Conservation (phyloP, 2,329 filamentous ascomycete genomes). For the Sporothrix luriei region DNA sequence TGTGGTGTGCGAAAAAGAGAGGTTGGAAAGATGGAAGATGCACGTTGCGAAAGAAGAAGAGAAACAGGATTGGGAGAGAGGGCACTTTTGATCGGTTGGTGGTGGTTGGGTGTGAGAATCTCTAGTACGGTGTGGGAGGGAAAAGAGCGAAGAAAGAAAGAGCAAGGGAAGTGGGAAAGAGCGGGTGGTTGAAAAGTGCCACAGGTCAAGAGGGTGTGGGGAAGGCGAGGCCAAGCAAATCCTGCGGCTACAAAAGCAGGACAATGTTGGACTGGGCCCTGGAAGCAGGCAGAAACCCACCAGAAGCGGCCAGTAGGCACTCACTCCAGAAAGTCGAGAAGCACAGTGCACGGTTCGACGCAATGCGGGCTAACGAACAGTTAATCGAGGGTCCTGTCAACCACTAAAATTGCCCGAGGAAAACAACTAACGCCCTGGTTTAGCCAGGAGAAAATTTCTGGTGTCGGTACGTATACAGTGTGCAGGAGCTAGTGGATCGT, state of each 20-base stretch:
- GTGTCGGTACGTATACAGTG: neutral
- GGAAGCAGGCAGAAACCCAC: slow-evolving; percentile 27
- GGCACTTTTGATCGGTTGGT: slow-evolving; percentile 29
- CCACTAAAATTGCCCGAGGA: neutral
- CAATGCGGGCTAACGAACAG: slow-evolving; percentile 8
- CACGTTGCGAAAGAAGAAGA: slow-evolving; percentile 23
- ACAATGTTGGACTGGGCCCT: slow-evolving; percentile 16
- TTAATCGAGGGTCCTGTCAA: neutral
- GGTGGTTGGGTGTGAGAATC: slow-evolving; percentile 23
- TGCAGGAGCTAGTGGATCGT: neutral
- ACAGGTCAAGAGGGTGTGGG: slow-evolving; percentile 12
- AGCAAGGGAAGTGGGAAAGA: slow-evolving; percentile 13
- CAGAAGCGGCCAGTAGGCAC: slow-evolving; percentile 3
- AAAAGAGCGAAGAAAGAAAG: slow-evolving; percentile 21
- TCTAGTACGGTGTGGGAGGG: slow-evolving; percentile 26
- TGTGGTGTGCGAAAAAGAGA: slow-evolving; percentile 16
- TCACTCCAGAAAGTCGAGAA: neutral
- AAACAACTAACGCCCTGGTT: neutral
- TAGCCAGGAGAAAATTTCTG: neutral
- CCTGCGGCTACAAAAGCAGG: slow-evolving; percentile 13
- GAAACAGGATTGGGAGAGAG: slow-evolving; percentile 30
- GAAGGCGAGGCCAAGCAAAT: slow-evolving; percentile 9
- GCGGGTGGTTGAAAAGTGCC: slow-evolving; percentile 15
- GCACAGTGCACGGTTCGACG: neutral
- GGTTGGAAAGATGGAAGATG: slow-evolving; percentile 21